Evolutionary conservation across 345 rosid genomes (phyloP).

Genomic region (Hibiscus tridactylites): DNA sequence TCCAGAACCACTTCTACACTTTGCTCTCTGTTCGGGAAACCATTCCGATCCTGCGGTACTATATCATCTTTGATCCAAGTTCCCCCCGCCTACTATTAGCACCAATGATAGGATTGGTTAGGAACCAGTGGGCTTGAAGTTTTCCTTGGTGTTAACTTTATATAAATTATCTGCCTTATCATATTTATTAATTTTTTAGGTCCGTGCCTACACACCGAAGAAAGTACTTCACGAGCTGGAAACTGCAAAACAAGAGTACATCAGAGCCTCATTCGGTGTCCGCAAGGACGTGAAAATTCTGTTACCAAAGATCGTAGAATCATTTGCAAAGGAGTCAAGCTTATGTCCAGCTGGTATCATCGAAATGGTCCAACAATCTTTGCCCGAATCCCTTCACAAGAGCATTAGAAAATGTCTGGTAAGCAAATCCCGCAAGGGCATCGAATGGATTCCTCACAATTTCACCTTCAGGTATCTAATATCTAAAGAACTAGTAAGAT

Average conservation of each 20-base stretch:
- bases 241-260: conserved; percentile 78
- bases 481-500: conserved; percentile 63
- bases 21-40: conserved; percentile 84
- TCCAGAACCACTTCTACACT: conserved; percentile 70
- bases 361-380: conserved; percentile 57
- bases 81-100: not conserved
- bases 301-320: conserved; percentile 72
- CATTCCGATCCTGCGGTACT: conserved; percentile 95
- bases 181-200: conserved; percentile 27
- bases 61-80: conserved; percentile 1
- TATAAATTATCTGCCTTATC: not conserved
- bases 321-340: conserved; percentile 64
- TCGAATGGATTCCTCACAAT: conserved; percentile 89
- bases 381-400: conserved; percentile 58
- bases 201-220: conserved; percentile 70
- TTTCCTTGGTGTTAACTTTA: not conserved
- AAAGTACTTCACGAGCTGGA: conserved; percentile 69
- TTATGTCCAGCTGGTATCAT: conserved; percentile 45
- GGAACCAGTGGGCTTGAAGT: not conserved
- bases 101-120: not conserved
- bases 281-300: conserved; percentile 67
- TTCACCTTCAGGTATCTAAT: conserved; percentile 81
- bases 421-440: conserved; percentile 57
- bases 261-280: conserved; percentile 61
- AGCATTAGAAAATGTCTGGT: conserved; percentile 40